Base-by-base conservation (phyloP, 1,139 yeast species). In the Yamadazyma conglobata region DNA sequence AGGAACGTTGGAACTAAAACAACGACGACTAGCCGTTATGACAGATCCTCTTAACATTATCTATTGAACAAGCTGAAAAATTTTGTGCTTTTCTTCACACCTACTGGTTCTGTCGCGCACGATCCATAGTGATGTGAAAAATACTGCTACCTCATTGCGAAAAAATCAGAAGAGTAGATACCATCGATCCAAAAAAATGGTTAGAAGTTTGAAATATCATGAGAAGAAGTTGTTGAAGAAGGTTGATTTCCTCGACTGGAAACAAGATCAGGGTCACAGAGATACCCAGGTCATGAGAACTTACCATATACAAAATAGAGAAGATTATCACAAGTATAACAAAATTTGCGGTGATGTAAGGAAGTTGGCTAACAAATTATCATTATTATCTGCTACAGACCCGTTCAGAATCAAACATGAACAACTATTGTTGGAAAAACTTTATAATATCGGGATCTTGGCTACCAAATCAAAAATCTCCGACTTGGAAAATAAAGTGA, bases 181-280 rank as follows among this genome's bases (percentile, higher is more conserved):
- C 6, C 10, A 22, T 22, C 5, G 15, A 22, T 6, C 15, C 24
- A n/a, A 13, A 5, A 32, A 11, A 24, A 89, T 89, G 97, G 96
- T 87, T 34, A 77, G 98, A 58, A 76, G 84, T 48, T 74, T 91
- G 42, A 93, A 91, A 58, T 88, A 85, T 64, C 98, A 91, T 61
- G 98, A 91, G 72, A 81, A 85, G 70, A 89, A 88, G 64, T 77
- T 91, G 53, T 76, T 91, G 50, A 89, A 86, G 68, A 93, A 91
- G 60, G 97, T 91, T 37, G 97, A 91, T 56, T 87, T 93, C 65
- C 84, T 88, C 33, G 95, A 91, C 58, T 93, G 97, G 96, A 91
- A 91, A 58, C 95, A 88, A 52, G 98, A 91, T 56, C 82, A 82
- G 38, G 89, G 93, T 22, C 98, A 93, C 56, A 70, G 98, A 42